Conservation (phyloP, 2,329 filamentous ascomycete genomes). For the Sporothrix euskadiensis region DNA sequence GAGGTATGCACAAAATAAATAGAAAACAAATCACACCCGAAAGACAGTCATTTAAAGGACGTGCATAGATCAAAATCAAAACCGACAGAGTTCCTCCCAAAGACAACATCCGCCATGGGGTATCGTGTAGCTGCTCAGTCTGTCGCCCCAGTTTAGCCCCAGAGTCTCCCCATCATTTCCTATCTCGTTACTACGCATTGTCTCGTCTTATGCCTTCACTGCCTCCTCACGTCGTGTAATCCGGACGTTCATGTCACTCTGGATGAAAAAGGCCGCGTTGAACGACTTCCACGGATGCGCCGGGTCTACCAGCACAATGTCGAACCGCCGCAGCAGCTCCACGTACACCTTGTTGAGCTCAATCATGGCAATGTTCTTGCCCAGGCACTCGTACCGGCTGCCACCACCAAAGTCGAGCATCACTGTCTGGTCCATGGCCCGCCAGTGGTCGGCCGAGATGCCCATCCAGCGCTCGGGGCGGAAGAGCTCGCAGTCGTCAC, state of each 20-base stretch:
- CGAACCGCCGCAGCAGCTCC: slow-evolving; percentile 37
- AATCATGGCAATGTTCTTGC: slow-evolving; percentile 46
- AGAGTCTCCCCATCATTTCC: background rate
- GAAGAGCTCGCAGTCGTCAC: slow-evolving; percentile 46
- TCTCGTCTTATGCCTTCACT: background rate
- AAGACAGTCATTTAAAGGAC: background rate
- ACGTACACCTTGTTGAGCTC: slow-evolving; percentile 44
- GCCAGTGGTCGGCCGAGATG: slow-evolving; percentile 34
- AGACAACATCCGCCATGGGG: slow-evolving; percentile 14
- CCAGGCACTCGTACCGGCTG: slow-evolving; percentile 43
- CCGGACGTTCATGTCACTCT: slow-evolving; percentile 31
- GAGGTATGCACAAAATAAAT: background rate
- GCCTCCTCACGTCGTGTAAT: slow-evolving; percentile 25
- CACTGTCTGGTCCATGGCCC: slow-evolving; percentile 36
- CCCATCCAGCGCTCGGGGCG: slow-evolving; percentile 51
- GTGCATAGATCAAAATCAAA: background rate
- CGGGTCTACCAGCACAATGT: slow-evolving; percentile 36
- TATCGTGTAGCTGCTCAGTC: slow-evolving; percentile 15
- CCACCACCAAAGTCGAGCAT: slow-evolving; percentile 47
- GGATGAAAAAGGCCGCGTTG: slow-evolving; percentile 34
- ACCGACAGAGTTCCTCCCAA: background rate
- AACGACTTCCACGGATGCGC: slow-evolving; percentile 39
- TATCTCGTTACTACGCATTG: background rate
- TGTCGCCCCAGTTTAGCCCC: background rate
- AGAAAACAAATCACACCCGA: background rate